Evolutionary conservation across 1,139 yeast genomes (phyloP).

Genomic region (Debaryomyces nepalensis): DNA sequence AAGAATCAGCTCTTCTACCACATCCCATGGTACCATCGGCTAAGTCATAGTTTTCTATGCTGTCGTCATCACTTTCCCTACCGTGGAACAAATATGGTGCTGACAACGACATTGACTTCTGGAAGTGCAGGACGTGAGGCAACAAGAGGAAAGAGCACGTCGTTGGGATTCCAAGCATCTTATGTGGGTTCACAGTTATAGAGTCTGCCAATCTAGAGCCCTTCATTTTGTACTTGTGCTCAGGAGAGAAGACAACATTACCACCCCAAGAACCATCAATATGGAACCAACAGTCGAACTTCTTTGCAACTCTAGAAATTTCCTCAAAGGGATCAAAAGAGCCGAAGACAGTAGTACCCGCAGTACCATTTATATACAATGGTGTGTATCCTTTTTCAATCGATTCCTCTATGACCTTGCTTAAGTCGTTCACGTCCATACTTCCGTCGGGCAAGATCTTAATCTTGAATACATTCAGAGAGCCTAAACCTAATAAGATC

Average conservation of each 20-base stretch:
- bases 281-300: slow-evolving; percentile 71
- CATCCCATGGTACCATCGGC: slow-evolving; percentile 96
- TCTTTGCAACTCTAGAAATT: slow-evolving; percentile 58
- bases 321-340: slow-evolving; percentile 72
- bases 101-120: slow-evolving; percentile 70
- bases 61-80: slow-evolving; percentile 43
- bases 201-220: slow-evolving; percentile 76
- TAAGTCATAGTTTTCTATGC: slow-evolving; percentile 68
- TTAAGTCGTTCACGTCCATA: slow-evolving; percentile 57
- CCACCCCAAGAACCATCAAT: slow-evolving; percentile 96
- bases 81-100: slow-evolving; percentile 87
- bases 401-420: slow-evolving; percentile 48
- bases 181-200: slow-evolving; percentile 86
- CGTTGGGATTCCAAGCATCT: slow-evolving; percentile 88
- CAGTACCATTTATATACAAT: slow-evolving; percentile 78
- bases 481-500: slow-evolving; percentile 74
- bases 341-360: slow-evolving; percentile 90
- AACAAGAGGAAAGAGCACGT: slow-evolving; percentile 81
- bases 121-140: slow-evolving; percentile 70
- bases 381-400: slow-evolving; percentile 65
- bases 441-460: slow-evolving; percentile 60
- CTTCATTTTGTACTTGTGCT: slow-evolving; percentile 49
- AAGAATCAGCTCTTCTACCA: slow-evolving; percentile 83
- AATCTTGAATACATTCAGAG: slow-evolving; percentile 65
- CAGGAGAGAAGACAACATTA: slow-evolving; percentile 68